phyloP scores from a whole-genome alignment of 2,329 filamentous ascomycete genomes.

The Fulvia fulva region DNA sequence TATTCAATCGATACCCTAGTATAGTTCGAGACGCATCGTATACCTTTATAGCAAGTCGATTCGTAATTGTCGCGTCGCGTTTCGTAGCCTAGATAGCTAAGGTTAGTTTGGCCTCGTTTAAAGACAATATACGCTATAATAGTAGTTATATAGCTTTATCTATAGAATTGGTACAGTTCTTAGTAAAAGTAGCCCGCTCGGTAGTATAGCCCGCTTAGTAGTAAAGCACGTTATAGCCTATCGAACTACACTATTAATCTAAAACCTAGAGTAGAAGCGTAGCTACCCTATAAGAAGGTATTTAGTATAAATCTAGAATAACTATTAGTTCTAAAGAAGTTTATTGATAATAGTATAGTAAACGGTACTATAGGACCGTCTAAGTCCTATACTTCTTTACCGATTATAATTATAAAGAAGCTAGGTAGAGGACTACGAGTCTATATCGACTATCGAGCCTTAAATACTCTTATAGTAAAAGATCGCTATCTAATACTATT shows the following conservation, averaged over 20 bases:
- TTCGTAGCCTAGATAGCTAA: too few species aligned
- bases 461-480: slow-evolving; percentile 16
- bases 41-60: too few species aligned
- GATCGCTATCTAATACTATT: slow-evolving; percentile 25
- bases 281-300: neutral
- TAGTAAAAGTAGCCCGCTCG: too few species aligned
- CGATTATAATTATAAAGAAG: neutral
- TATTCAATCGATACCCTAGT: too few species aligned
- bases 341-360: slow-evolving; percentile 5
- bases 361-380: neutral
- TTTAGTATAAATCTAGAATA: neutral
- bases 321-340: slow-evolving; percentile 4
- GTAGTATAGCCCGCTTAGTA: too few species aligned
- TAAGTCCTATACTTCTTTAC: neutral
- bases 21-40: too few species aligned
- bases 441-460: neutral
- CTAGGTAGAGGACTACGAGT: neutral
- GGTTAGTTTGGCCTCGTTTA: too few species aligned
- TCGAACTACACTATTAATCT: neutral
- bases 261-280: neutral
- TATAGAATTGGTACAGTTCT: too few species aligned
- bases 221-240: too few species aligned
- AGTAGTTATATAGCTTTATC: too few species aligned
- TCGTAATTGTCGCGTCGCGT: too few species aligned
- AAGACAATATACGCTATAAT: too few species aligned